Evolutionary conservation across 495 filamentous ascomycete species (phyloP).

Genomic region (Aspergillus avenaceus): DNA sequence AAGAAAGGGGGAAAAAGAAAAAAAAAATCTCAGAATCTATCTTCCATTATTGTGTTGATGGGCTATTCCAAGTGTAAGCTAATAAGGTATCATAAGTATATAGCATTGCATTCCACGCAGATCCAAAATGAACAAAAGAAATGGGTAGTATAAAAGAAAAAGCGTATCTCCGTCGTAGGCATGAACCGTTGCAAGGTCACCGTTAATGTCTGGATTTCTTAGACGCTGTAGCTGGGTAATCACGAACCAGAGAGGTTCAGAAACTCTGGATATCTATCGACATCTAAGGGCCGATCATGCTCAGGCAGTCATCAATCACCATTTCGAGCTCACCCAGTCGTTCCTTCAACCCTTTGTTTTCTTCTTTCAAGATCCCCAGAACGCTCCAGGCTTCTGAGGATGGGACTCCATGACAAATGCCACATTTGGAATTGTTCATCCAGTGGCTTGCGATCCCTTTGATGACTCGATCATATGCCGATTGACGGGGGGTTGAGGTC

Average conservation of each 20-base stretch:
- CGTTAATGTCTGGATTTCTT: background rate
- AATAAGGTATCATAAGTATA: constrained; percentile 1
- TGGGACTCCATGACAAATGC: constrained; percentile 58
- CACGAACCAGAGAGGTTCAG: no score
- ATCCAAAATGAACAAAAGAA: background rate
- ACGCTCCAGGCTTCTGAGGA: constrained; percentile 68
- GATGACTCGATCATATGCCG: constrained; percentile 38
- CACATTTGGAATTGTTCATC: constrained; percentile 40
- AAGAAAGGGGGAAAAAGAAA: no score
- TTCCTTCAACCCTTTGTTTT: constrained; percentile 68
- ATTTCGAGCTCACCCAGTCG: constrained; percentile 62
- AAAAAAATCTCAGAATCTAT: background rate
- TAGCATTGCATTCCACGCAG: background rate
- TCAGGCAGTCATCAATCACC: constrained; percentile 67
- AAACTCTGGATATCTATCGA: no score
- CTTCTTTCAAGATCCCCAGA: constrained; percentile 63
- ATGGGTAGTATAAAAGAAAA: background rate
- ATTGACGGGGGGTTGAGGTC: constrained; percentile 26
- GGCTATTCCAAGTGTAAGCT: background rate
- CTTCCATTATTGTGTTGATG: background rate
- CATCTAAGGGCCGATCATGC: constrained; percentile 49
- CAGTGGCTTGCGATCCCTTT: constrained; percentile 37
- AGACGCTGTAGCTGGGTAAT: background rate
- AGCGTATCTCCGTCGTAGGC: background rate
- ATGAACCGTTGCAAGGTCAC: background rate